Evolutionary conservation across 257 asterid species (phyloP).

Genomic region (Hygrophila difformis): DNA sequence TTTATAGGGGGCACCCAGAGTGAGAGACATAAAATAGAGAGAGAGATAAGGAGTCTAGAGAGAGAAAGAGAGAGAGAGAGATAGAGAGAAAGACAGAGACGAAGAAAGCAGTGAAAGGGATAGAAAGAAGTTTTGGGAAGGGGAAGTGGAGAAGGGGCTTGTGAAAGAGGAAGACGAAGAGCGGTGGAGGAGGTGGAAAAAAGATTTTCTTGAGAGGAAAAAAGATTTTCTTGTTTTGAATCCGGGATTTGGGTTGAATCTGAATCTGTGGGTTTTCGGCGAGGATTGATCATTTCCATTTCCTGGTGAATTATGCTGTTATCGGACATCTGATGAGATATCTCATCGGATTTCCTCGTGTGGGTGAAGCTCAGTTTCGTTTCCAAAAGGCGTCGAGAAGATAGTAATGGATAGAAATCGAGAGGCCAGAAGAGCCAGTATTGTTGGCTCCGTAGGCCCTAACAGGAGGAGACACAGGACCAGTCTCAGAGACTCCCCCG

Average conservation of each 20-base stretch:
- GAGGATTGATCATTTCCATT: not conserved
- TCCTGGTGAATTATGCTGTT: conserved; percentile 25
- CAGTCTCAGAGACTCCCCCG: conserved; percentile 86
- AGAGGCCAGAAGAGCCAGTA: conserved; percentile 75
- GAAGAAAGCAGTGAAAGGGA: conserved; percentile 6
- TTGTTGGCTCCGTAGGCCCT: conserved; percentile 76
- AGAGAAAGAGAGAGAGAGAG: conserved; percentile 19
- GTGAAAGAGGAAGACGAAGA: conserved; percentile 14
- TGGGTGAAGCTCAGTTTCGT: conserved; percentile 21
- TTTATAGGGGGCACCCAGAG: conserved; percentile 21
- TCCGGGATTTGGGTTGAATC: conserved; percentile 17
- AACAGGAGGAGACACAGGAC: conserved; percentile 67
- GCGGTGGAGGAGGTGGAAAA: no score
- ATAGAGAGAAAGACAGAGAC: conserved; percentile 12
- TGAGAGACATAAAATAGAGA: conserved; percentile 12
- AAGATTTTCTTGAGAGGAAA: conserved; percentile 14
- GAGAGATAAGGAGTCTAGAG: conserved; percentile 13
- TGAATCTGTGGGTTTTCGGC: conserved; percentile 38
- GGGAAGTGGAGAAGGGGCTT: conserved; percentile 20
- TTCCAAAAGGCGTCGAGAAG: conserved; percentile 1
- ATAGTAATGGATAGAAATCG: conserved; percentile 74
- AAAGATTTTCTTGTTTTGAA: conserved; percentile 17
- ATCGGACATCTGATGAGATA: conserved; percentile 22
- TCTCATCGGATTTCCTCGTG: conserved; percentile 27
- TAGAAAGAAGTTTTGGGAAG: conserved; percentile 5